Base-by-base conservation (phyloP, 2,329 filamentous ascomycete species). In the Phaeosphaeriaceae sp. region DNA sequence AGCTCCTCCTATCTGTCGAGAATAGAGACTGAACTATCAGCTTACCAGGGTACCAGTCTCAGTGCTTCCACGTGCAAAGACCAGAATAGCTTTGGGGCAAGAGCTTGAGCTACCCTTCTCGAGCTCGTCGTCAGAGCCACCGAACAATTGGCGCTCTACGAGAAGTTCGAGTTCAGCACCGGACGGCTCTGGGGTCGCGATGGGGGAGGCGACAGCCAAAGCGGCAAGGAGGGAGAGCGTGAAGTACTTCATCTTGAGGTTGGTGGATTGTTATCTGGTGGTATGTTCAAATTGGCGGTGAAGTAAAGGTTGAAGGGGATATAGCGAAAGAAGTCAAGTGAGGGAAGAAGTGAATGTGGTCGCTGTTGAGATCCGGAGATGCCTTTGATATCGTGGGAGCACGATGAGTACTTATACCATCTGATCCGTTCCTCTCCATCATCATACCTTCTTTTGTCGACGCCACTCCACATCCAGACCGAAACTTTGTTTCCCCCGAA, bases 21-120 rank as follows among this genome's bases (percentile, higher is more conserved):
- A 3, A 46, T 46, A 46, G 3, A 11, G n/a, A 11, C 4, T 10
- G 2, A 9, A n/a, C 22, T 5, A 4, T 11, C 22, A 15, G 55
- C 61, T 19, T 66, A 72, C 70, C 70, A 75, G 68, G 26, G 74
- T 75, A 1, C 71, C 72, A 9, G 32, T 17, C 30, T 74, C 70
- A 1, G 59, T 66, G 43, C 63, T 67, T 8, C 65, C 71, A 8
- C 72, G 63, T 10, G 70, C 71, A 26, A 69, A 75, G 49, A 73
- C 72, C 55, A 73, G 63, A 46, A 74, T 74, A 0, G 59, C 66
- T 23, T 65, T 66, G 10, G 71, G 71, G 24, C 72, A 74, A 15
- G 51, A 47, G 22, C 58, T 55, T 7, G 56, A 43, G 35, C 32
- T 58, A 30, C 70, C 70, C 13, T 56, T 49, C 35, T 71, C 67